Base-by-base conservation (phyloP, 768 basidiomycete genomes). In the Mycena amicta region DNA sequence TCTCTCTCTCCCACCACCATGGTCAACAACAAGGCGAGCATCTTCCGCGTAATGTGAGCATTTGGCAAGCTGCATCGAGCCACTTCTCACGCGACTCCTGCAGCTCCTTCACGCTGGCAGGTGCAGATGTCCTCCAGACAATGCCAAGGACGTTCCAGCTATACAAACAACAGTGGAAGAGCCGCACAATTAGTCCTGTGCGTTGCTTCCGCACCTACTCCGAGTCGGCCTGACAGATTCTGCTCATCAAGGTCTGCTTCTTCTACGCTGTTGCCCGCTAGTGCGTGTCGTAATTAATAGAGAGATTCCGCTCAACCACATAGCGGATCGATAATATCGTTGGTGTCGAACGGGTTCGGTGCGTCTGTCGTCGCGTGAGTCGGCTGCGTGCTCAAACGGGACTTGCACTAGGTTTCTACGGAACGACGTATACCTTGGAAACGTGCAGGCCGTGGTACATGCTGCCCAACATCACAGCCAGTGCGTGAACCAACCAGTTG, bases 401-500 rank as follows among this genome's bases (percentile, higher is more conserved):
- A n/a, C n/a, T n/a, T n/a, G n/a, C 18, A 8, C 33, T 3, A 41
- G 61, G 61, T 3, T 57, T 60, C 29, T 63, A 56, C 27, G 40
- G 47, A 3, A 57, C 46, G 8, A 2, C 23, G 8, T 63, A 53
- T 27, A 63, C 62, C 5, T 2, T 8, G 12, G 52, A 20, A 55
- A 51, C 59, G 25, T 63, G 62, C 40, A 57, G 49, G 49, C 51
- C 39, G 20, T 63, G 46, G 20, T 63, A 57, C 50, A 63, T 63
- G 62, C 15, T 57, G 29, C 62, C 62, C 20, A 63, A 63, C 20
- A n/a, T 63, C 6, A 63, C 62, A 31, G 62, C 62, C 30, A 63
- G 62, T 63, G 33, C 23, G 62, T 46, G 18, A 18, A 37, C 18
- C 33, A 37, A 37, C 33, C 33, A 37, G n/a, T 18, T 11, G 23